Evolutionary conservation across 805 yeast species (phyloP).

Genomic region (Myxozyma udenii): DNA sequence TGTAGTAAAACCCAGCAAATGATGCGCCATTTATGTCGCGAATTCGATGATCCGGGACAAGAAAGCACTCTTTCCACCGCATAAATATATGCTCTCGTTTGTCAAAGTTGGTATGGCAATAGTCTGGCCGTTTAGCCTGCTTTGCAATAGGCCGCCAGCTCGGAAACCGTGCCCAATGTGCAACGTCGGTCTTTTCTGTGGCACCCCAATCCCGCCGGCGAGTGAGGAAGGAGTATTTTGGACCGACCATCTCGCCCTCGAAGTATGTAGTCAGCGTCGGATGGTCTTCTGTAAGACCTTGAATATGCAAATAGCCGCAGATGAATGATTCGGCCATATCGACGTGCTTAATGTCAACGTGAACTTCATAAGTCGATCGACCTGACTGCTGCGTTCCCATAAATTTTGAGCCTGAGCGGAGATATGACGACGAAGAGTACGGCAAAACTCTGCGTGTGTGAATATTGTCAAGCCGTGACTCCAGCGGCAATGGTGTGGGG

Average conservation of each 20-base stretch:
- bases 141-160: conserved; percentile 42
- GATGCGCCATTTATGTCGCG: conserved; percentile 68
- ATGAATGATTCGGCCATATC: conserved; percentile 53
- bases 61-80: conserved; percentile 93
- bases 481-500: conserved; percentile 21
- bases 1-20: conserved; percentile 88
- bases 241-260: conserved; percentile 67
- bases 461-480: conserved; percentile 8
- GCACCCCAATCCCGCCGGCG: conserved; percentile 60
- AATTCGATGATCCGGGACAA: conserved; percentile 74
- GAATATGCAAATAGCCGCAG: conserved; percentile 63
- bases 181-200: conserved; percentile 56
- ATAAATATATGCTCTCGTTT: conserved; percentile 61
- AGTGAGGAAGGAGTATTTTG: conserved; percentile 57
- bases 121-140: conserved; percentile 34
- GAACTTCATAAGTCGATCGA: conserved; percentile 59
- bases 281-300: conserved; percentile 57
- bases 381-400: conserved; percentile 72
- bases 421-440: conserved; percentile 41
- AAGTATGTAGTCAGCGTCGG: conserved; percentile 69
- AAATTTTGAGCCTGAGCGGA: conserved; percentile 61
- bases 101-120: conserved; percentile 36
- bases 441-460: conserved; percentile 15
- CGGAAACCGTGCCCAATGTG: conserved; percentile 63
- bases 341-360: conserved; percentile 66